These are phyloP conservation scores for Ustilaginoidea virens DNA, from an alignment of 2,329 filamentous ascomycete genomes.

Conservation along the genomic window DNA sequence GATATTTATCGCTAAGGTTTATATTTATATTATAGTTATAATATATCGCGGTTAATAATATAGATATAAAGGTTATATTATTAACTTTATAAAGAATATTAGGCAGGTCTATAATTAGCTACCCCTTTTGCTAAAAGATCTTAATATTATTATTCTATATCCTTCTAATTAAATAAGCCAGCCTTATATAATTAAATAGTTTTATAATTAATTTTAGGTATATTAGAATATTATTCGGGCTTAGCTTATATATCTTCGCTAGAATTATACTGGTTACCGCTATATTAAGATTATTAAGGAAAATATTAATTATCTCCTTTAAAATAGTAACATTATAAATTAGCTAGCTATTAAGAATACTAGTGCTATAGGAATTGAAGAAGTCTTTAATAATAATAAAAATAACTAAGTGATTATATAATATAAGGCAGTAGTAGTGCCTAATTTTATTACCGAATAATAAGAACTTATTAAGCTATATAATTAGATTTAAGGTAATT, in stretches of 20 bases:
- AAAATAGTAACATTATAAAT: neutral
- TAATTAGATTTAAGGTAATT: neutral
- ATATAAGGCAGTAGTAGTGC: neutral
- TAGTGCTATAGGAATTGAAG: neutral
- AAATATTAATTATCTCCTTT: neutral
- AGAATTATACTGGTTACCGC: neutral
- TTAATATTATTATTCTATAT: neutral
- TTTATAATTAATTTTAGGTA: neutral
- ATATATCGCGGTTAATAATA: neutral
- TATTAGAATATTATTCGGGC: neutral
- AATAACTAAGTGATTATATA: neutral
- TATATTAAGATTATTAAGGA: neutral
- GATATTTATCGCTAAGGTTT: constrained; percentile 4
- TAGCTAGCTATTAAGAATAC: neutral
- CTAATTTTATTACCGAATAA: neutral
- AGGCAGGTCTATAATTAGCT: neutral
- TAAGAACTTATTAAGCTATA: neutral
- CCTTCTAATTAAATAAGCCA: neutral
- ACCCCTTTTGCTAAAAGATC: neutral
- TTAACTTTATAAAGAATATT: neutral
- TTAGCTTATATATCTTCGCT: neutral
- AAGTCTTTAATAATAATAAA: neutral
- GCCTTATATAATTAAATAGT: neutral
- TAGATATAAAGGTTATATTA: neutral
- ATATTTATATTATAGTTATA: constrained; percentile 3